Base-by-base conservation (phyloP, 805 yeast species). In the Wickerhamiella azyma region DNA sequence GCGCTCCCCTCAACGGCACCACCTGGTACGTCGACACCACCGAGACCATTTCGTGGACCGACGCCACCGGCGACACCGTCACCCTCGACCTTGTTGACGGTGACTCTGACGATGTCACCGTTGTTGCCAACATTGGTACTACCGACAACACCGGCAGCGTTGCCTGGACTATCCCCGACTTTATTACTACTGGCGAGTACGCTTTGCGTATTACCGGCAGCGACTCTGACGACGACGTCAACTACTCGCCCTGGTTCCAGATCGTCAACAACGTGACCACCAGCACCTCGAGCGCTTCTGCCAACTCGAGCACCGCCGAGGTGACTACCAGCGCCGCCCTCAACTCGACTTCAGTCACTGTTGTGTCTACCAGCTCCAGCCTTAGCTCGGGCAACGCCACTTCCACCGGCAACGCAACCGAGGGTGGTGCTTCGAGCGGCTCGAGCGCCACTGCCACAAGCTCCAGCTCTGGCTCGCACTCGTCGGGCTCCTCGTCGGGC, bases 191-290 rank as follows among this genome's bases (percentile, higher is more conserved):
- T 32, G 68, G 66, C 35, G 46, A 55, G 46, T 65, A 65, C 55
- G 61, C 64, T 26, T 49, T 65, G 37, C 59, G 56, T 54, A 63
- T 63, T 45, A 48, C 51, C 38, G 51, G 52, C 44, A 59, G 54
- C 37, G 57, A 56, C 43, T 54, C 54, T 50, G 44, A 56, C 28
- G 55, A 50, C 49, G 60, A 54, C 41, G 46, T 47, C 45, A 65
- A 65, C 63, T 65, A 62, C 64, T 54, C 68, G 16, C 54, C 60
- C 46, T 53, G 49, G 49, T 59, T 61, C 56, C 41, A 48, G 19
- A 55, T 63, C 47, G 37, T 43, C 37, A 57, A 53, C 39, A 56
- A 52, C 45, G 39, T 32, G 45, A 37, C 55, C 37, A 32, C 56
- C 30, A 42, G 53, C 28, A 46, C 51, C 39, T 29, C 56, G n/a